Evolutionary conservation across 1,284 basidiomycete genomes (phyloP).

Genomic region (Porogramme epimiltina): DNA sequence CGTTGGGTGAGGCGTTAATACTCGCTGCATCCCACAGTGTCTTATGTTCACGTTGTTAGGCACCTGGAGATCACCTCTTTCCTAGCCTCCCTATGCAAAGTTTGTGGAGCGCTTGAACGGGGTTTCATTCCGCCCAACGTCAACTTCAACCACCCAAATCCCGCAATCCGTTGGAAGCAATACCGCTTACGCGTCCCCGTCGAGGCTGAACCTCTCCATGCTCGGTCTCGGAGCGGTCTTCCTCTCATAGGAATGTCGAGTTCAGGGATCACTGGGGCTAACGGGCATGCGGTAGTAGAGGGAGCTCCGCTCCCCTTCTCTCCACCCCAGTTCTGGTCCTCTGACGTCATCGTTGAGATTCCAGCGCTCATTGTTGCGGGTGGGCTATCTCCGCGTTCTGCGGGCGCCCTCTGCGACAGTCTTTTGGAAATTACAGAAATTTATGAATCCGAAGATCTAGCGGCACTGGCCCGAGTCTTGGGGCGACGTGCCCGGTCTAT

Average conservation of each 20-base stretch:
- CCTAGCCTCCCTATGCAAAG: slow-evolving; percentile 45
- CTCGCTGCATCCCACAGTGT: slow-evolving; percentile 4
- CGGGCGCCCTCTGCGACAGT: slow-evolving; percentile 20
- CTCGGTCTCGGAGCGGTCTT: slow-evolving; percentile 14
- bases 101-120: slow-evolving; percentile 39
- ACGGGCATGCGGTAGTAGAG: slow-evolving; percentile 42
- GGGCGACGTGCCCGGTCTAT: slow-evolving; percentile 35
- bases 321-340: slow-evolving; percentile 5
- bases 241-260: slow-evolving; percentile 41
- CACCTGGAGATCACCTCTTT: slow-evolving; percentile 46
- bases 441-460: slow-evolving; percentile 6
- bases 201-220: slow-evolving; percentile 23
- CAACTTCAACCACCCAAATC: slow-evolving; percentile 39
- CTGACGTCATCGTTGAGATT: not conserved
- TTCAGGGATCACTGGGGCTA: slow-evolving; percentile 47
- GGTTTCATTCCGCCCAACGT: slow-evolving; percentile 41
- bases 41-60: slow-evolving; percentile 22
- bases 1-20: slow-evolving; percentile 39
- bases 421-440: not conserved
- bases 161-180: slow-evolving; percentile 40
- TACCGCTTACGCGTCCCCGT: slow-evolving; percentile 30
- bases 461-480: slow-evolving; percentile 13
- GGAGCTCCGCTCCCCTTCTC: slow-evolving; percentile 24
- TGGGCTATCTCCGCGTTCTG: slow-evolving; percentile 34
- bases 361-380: slow-evolving; percentile 36